These are phyloP conservation scores for Astraeus odoratus DNA, from an alignment of 768 basidiomycete species.

Conservation along the genomic window DNA sequence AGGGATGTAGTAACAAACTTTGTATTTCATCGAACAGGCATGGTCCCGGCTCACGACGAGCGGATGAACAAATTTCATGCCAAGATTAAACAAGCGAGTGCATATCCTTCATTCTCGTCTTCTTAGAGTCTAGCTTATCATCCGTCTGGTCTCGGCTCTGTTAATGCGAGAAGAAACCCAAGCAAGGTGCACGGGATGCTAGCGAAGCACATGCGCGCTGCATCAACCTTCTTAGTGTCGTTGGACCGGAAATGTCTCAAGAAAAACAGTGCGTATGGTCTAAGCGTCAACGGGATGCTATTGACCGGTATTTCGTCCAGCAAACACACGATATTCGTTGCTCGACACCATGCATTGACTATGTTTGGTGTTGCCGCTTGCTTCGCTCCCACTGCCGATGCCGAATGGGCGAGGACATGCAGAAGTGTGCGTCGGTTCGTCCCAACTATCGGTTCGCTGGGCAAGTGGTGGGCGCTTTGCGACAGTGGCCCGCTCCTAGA, in stretches of 20 bases:
- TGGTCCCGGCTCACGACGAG: constrained; percentile 57
- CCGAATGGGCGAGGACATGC: constrained; percentile 67
- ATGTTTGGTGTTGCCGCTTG: constrained; percentile 58
- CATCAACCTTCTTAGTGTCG: constrained; percentile 59
- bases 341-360: constrained; percentile 50
- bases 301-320: too few relatives aligned
- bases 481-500: constrained; percentile 44
- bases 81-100: constrained; percentile 76
- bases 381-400: constrained; percentile 67
- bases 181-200: constrained; percentile 61
- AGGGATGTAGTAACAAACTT: too few relatives aligned
- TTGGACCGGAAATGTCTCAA: constrained; percentile 75
- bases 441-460: constrained; percentile 61
- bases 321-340: constrained; percentile 58
- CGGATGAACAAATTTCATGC: constrained; percentile 57
- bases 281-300: neutral
- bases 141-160: too few relatives aligned
- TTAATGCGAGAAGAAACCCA: constrained; percentile 74
- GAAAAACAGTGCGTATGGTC: constrained; percentile 62
- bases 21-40: neutral
- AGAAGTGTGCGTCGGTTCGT: constrained; percentile 65
- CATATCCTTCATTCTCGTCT: too few relatives aligned
- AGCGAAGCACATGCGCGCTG: constrained; percentile 73
- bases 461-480: constrained; percentile 66
- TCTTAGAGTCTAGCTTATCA: too few relatives aligned